Evolutionary conservation across 2,329 filamentous ascomycete genomes (phyloP).

Genomic region (Hypoxylon sp.): DNA sequence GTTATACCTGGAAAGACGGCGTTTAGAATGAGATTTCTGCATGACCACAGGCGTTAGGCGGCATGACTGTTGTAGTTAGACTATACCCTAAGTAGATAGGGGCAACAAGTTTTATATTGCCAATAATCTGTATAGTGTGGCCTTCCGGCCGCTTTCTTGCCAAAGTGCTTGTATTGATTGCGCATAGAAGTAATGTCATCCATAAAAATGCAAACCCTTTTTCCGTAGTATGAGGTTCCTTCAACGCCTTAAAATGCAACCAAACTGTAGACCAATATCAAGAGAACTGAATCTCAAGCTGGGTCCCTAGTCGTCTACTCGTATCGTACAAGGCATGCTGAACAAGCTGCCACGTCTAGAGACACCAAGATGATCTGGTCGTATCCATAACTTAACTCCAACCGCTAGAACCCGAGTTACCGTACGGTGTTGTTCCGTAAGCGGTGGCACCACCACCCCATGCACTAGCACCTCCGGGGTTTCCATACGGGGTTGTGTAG

Average conservation of each 20-base stretch:
- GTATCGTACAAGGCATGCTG: constrained; percentile 39
- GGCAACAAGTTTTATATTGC: constrained; percentile 20
- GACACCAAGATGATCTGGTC: background rate
- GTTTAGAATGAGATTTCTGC: constrained; percentile 30
- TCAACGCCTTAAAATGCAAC: constrained; percentile 43
- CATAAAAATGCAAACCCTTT: constrained; percentile 18
- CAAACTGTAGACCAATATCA: constrained; percentile 19
- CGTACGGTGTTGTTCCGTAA: constrained; percentile 62
- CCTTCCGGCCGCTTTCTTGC: background rate
- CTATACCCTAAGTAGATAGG: constrained; percentile 5
- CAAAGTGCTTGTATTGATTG: background rate
- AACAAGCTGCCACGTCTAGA: constrained; percentile 5
- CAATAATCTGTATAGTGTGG: constrained; percentile 6
- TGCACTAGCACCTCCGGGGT: constrained; percentile 68
- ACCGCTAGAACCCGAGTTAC: constrained; percentile 64
- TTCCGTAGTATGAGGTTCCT: constrained; percentile 27
- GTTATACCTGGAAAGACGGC: constrained; percentile 38
- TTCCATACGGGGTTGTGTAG: constrained; percentile 77
- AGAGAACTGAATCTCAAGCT: constrained; percentile 4
- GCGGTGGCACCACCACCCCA: constrained; percentile 70
- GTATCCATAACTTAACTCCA: constrained; percentile 56
- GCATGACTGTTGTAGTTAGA: constrained; percentile 18
- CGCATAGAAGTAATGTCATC: background rate
- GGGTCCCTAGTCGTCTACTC: constrained; percentile 12
- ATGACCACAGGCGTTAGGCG: constrained; percentile 35